Conservation (phyloP, 768 basidiomycete species). For the Psilocybe cyanescens region DNA sequence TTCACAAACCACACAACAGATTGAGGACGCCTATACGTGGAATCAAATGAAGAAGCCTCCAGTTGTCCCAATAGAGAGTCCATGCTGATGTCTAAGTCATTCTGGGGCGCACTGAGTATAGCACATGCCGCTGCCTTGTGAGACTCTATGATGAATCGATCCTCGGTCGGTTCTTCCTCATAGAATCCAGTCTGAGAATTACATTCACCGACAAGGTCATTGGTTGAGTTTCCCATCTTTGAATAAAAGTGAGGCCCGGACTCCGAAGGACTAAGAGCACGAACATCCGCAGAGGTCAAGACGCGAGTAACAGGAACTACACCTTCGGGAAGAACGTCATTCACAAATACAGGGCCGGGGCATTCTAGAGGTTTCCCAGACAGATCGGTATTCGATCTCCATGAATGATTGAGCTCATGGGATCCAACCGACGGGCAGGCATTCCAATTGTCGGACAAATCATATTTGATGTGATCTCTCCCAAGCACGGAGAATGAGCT, state of each 20-base stretch:
- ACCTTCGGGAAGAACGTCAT: too few species aligned
- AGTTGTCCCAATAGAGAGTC: constrained; percentile 12
- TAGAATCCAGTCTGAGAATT: neutral
- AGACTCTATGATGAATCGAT: neutral
- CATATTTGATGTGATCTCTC: neutral
- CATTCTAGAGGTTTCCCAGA: too few species aligned
- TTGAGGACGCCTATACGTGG: constrained; percentile 1
- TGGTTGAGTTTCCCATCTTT: too few species aligned
- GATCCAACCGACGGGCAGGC: neutral
- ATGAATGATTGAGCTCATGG: neutral
- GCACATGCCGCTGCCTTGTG: neutral
- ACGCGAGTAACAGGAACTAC: too few species aligned
- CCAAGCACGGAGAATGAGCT: neutral
- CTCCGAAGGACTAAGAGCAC: too few species aligned
- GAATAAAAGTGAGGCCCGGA: too few species aligned
- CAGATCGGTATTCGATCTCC: neutral
- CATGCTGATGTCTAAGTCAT: constrained; percentile 6
- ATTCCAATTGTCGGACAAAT: neutral
- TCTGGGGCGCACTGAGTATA: constrained; percentile 4
- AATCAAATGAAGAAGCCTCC: constrained; percentile 10
- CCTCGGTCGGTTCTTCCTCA: neutral
- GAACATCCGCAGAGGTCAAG: too few species aligned
- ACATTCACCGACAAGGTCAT: neutral
- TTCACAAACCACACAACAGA: constrained; percentile 7
- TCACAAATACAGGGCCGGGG: too few species aligned